A percentile compares a stretch with the other conserved stretches of the same genome.
These are phyloP conservation scores for Bidens hawaiensis DNA, from an alignment of 140 eudicot species.

Conservation along the genomic window DNA sequence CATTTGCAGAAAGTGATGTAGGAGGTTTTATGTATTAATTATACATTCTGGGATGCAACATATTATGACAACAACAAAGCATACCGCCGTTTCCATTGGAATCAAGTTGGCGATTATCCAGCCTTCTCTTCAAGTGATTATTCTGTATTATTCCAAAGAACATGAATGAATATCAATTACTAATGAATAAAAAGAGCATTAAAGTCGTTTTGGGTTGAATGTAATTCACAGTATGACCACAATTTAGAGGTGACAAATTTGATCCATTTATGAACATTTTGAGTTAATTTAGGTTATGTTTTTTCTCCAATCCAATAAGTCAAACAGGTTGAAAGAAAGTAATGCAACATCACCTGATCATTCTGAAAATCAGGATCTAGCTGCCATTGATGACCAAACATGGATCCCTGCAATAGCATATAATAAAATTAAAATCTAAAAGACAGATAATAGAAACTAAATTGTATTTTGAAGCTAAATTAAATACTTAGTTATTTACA, in stretches of 20 bases:
- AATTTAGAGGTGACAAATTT: neutral
- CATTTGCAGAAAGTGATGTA: neutral
- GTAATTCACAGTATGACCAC: neutral
- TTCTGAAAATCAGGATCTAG: slow-evolving; percentile 51
- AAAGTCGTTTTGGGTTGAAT: neutral
- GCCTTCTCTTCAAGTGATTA: slow-evolving; percentile 62
- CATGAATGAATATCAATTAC: slow-evolving; percentile 10
- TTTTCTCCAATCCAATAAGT: neutral
- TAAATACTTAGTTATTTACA: slow-evolving; percentile 1
- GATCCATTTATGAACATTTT: neutral
- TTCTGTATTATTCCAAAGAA: slow-evolving; percentile 43
- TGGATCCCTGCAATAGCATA: slow-evolving; percentile 40
- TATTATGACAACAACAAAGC: slow-evolving; percentile 12
- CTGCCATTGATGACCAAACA: slow-evolving; percentile 67
- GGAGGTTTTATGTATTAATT: neutral
- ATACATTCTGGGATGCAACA: neutral
- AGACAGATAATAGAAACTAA: neutral
- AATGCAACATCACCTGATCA: slow-evolving; percentile 73
- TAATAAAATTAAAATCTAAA: neutral
- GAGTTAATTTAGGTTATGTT: neutral
- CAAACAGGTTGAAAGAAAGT: neutral
- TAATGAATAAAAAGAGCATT: neutral
- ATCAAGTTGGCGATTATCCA: slow-evolving; percentile 56
- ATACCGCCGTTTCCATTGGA: slow-evolving; percentile 77
- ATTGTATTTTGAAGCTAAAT: neutral